Percentiles rank a stretch among this genome's conserved stretches.
Conservation (phyloP, 164 flowering plant genomes). For the Nymphaea thermarum region DNA sequence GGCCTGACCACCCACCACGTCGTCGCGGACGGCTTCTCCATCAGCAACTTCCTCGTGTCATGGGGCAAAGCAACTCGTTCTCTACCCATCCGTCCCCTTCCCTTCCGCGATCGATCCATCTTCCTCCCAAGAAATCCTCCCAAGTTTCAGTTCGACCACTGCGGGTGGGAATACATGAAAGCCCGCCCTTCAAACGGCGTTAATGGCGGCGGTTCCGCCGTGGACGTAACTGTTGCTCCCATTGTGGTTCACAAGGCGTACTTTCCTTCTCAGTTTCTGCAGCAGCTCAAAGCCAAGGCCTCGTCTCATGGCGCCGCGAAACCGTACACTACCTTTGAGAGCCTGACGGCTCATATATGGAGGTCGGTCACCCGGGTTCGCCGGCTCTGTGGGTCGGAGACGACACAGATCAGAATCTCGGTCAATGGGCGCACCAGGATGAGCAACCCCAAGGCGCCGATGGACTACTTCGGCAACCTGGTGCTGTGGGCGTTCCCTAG, state of each 20-base stretch:
- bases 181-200: not conserved
- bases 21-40: conserved; percentile 5
- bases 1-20: conserved; percentile 2
- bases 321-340: conserved; percentile 17
- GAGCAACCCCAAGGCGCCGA: not conserved
- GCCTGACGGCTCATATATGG: conserved; percentile 24
- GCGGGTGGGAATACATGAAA: conserved; percentile 4
- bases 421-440: conserved; percentile 17
- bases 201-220: not conserved
- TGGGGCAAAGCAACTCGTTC: conserved; percentile 8
- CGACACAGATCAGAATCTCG: conserved; percentile 13
- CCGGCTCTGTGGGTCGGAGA: conserved; percentile 5
- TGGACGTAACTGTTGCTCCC: conserved; percentile 1
- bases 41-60: not conserved
- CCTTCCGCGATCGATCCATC: conserved; percentile 6
- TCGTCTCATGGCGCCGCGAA: not conserved
- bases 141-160: conserved; percentile 4
- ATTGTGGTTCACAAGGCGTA: conserved; percentile 12
- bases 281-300: conserved; percentile 14
- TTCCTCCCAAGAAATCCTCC: conserved; percentile 5
- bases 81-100: conserved; percentile 1
- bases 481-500: conserved; percentile 6
- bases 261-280: conserved; percentile 13
- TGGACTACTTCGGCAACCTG: conserved; percentile 8
- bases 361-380: conserved; percentile 16